Evolutionary conservation across 768 basidiomycete species (phyloP), one percentile per base, ranked within the genome.

Genomic region (Pulveroboletus frians): DNA sequence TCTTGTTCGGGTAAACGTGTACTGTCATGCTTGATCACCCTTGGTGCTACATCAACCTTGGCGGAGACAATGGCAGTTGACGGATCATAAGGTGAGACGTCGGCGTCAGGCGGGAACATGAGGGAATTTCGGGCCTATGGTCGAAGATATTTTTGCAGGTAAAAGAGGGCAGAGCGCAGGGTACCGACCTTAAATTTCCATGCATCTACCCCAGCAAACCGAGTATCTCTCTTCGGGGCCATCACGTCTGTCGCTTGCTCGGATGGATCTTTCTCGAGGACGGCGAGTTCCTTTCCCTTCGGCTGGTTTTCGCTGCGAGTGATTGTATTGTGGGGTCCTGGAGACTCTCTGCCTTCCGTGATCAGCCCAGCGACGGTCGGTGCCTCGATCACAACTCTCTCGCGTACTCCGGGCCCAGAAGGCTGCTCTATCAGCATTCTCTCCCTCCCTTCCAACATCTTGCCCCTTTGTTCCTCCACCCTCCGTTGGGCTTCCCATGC

Each of bases 101-200:
- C 88, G 23, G 90, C 91, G 60, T 96, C 96, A 2, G 96, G 94
- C 0, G 86, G 64, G 62, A 97, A 99, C 92, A 96, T 96, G 46
- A 99, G 74, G 4, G 89, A 84, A 69, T 99, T 99, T 50, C 96
- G 84, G 23, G 91, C 78, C 93, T 96, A 58, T 3, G 39, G 23
- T 20, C 26, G 37, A 17, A 43, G 8, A 47, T 36, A 26, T 44
- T 21, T 40, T n/a, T 37, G 42, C 20, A 26, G 39, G 36, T 44
- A 39, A 21, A 46, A 45, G 35, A n/a, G 43, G 47, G 26, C 9
- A 32, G 34, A 3, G 31, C 35, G 36, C 30, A 48, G 27, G 18
- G 23, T 26, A 58, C 69, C 32, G 57, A 84, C 85, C 76, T 84
- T 90, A 74, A 91, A 91, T 52, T 78, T 80, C 89, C 87, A 91